Evolutionary conservation across 2,329 filamentous ascomycete genomes (phyloP), one percentile per base, ranked within the genome.

Genomic region (Arthrobotrys musiformis): DNA sequence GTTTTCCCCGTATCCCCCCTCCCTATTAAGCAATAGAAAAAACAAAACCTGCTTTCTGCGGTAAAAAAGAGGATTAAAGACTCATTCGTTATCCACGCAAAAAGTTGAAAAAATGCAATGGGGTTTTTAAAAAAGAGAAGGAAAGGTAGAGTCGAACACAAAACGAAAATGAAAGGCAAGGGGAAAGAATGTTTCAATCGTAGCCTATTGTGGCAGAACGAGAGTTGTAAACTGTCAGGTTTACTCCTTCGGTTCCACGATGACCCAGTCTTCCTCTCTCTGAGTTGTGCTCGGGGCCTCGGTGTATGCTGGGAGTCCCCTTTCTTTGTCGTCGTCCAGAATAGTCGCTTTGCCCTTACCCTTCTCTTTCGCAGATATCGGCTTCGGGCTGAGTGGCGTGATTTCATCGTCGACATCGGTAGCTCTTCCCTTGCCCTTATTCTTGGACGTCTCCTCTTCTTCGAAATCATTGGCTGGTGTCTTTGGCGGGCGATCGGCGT

Each of bases 311-410:
- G 72, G 72, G 7, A 70, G 33, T 2, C 60, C 72, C 22, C 19
- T 60, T 17, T 68, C 70, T 11, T 58, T 58, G 3, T 61, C 48
- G 4, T 66, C 58, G 1, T 66, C 58, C n/a, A 70, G 58, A 17
- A 76, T 70, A 37, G 33, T 42, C 5, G 72, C 72, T n/a, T 76
- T 76, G 11, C 72, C 72, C 37, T 76, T 76, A 1, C 72, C 72
- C 28, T 76, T 76, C 30, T 70, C 64, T 28, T 28, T 70, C 7
- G 63, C 70, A 2, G 64, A 70, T 70, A 76, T 70, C 17, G 64
- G 66, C 40, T 61, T 76, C 13, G 64, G 72, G 26, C 66, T 76
- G n/a, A 76, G 35, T 1, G 72, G 66, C 1, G 56, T 37, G 4
- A 48, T 8, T 40, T 68, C 22, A 4, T 46, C 54, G 26, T 58